phyloP scores from a whole-genome alignment of 164 flowering plant genomes.

The Pachysandra terminalis region DNA sequence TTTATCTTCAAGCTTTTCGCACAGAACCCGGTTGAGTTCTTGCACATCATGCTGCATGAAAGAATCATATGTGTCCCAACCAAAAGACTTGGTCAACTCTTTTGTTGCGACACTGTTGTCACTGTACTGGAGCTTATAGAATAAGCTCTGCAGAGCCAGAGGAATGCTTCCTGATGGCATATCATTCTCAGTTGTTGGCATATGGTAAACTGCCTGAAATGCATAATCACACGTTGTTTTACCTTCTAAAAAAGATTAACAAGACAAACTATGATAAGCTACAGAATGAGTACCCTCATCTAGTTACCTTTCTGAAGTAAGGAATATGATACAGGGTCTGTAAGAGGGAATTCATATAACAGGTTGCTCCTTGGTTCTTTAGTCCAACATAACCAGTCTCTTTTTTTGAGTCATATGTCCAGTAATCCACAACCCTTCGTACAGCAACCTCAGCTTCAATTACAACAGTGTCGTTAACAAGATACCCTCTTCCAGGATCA shows the following conservation, averaged over 20 bases:
- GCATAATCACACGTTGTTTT: background rate
- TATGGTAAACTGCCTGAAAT: slow-evolving; percentile 90
- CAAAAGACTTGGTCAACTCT: slow-evolving; percentile 93
- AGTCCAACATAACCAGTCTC: slow-evolving; percentile 96
- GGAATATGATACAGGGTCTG: slow-evolving; percentile 92
- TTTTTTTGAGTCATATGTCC: slow-evolving; percentile 90
- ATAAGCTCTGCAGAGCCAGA: slow-evolving; percentile 85
- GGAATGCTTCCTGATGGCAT: slow-evolving; percentile 92
- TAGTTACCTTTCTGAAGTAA: slow-evolving; percentile 73
- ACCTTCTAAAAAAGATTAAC: slow-evolving; percentile 1
- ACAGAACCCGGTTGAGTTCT: slow-evolving; percentile 85
- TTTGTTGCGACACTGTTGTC: slow-evolving; percentile 89
- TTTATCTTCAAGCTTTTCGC: slow-evolving; percentile 91
- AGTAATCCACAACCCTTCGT: slow-evolving; percentile 68
- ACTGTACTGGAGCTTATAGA: slow-evolving; percentile 89
- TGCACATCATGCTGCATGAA: slow-evolving; percentile 99
- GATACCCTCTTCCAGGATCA: slow-evolving; percentile 71
- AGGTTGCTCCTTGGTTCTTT: slow-evolving; percentile 98
- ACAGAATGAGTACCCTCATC: slow-evolving; percentile 2
- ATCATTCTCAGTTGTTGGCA: slow-evolving; percentile 96
- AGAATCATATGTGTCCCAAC: slow-evolving; percentile 96
- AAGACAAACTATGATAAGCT: slow-evolving; percentile 3
- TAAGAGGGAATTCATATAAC: slow-evolving; percentile 93
- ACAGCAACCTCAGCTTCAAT: slow-evolving; percentile 88
- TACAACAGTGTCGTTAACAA: slow-evolving; percentile 59